Conservation (phyloP, 768 basidiomycete genomes). For the Amanita molliuscula region DNA sequence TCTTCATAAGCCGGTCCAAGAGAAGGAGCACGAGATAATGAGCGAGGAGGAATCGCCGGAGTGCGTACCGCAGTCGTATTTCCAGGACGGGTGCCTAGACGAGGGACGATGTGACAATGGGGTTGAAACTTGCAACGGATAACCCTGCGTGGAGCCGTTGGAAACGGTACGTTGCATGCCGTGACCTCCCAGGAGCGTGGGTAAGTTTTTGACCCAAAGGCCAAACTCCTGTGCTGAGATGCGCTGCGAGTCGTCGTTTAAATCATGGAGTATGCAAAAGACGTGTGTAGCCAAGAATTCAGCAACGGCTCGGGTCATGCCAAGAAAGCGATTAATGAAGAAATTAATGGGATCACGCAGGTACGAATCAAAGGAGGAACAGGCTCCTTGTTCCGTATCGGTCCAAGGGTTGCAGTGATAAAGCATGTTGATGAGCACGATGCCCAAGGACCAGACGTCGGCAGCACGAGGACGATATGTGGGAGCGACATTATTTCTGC, state of each 20-base stretch:
- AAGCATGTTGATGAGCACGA: slow-evolving; percentile 98
- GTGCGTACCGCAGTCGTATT: slow-evolving; percentile 36
- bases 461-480: slow-evolving; percentile 91
- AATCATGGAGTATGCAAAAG: slow-evolving; percentile 68
- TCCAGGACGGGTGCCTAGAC: slow-evolving; percentile 50
- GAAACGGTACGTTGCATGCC: slow-evolving; percentile 52
- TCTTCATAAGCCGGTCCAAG: slow-evolving; percentile 40
- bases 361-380: slow-evolving; percentile 75
- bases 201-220: slow-evolving; percentile 76
- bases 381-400: slow-evolving; percentile 76
- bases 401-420: slow-evolving; percentile 99
- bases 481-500: slow-evolving; percentile 94
- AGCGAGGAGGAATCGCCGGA: slow-evolving; percentile 41
- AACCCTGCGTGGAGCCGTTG: slow-evolving; percentile 51
- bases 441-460: slow-evolving; percentile 98
- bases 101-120: slow-evolving; percentile 65
- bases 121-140: slow-evolving; percentile 49
- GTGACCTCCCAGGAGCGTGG: slow-evolving; percentile 50
- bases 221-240: slow-evolving; percentile 81
- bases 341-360: slow-evolving; percentile 72
- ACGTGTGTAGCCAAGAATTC: slow-evolving; percentile 78
- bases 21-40: slow-evolving; percentile 56
- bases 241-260: slow-evolving; percentile 53
- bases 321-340: slow-evolving; percentile 84
- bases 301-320: slow-evolving; percentile 80